Percentiles rank a stretch among this genome's conserved stretches.
phyloP scores from a whole-genome alignment of 176 grass and related monocot species.

The Typha latifolia region DNA sequence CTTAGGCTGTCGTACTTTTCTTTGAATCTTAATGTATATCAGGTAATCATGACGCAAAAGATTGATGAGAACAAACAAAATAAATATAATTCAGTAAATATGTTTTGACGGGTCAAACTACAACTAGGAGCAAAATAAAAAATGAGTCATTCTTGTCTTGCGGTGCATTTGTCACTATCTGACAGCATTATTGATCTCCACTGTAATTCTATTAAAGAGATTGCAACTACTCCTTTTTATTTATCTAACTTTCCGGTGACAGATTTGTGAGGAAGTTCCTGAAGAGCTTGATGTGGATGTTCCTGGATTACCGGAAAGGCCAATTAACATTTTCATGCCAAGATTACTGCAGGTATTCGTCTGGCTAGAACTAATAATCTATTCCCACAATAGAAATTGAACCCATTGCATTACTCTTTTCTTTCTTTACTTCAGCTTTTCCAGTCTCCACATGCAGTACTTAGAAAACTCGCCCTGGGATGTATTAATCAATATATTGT shows the following conservation, averaged over 20 bases:
- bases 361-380: background rate
- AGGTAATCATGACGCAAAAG: no score
- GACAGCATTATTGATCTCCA: no score
- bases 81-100: no score
- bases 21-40: no score
- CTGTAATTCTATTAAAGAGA: no score
- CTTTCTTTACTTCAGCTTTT: constrained; percentile 65
- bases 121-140: no score
- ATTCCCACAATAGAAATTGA: background rate
- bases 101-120: no score
- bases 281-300: constrained; percentile 92
- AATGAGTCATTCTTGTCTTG: no score
- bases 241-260: constrained; percentile 9
- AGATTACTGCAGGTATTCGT: constrained; percentile 71
- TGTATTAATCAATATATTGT: constrained; percentile 94
- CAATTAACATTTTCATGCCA: constrained; percentile 88
- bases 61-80: no score
- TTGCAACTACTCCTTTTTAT: background rate
- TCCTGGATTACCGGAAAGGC: constrained; percentile 76
- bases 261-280: constrained; percentile 99
- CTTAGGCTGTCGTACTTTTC: no score
- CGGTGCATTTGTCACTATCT: no score
- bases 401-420: constrained; percentile 13
- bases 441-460: constrained; percentile 65
- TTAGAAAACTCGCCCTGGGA: constrained; percentile 80